Percentiles rank a stretch among this genome's conserved stretches.
Evolutionary conservation across 2,329 filamentous ascomycete genomes (phyloP).

Genomic region (Polychaeton citri): DNA sequence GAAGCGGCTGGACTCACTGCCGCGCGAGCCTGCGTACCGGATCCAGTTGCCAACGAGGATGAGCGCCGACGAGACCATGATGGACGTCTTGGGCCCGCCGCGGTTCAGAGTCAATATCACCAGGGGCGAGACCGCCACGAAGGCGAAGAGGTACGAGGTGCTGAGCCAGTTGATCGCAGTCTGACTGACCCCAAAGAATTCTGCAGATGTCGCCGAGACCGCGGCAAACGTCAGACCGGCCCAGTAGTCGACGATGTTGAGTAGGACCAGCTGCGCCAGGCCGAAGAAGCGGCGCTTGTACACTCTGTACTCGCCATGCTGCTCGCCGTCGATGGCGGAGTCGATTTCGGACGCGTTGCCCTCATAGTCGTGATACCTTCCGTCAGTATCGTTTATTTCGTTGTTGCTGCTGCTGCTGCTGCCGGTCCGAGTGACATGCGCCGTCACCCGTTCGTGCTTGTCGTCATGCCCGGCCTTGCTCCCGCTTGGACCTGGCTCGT

Average conservation of each 20-base stretch:
- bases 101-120: slow-evolving; percentile 66
- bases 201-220: slow-evolving; percentile 58
- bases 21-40: slow-evolving; percentile 22
- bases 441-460: too few relatives aligned
- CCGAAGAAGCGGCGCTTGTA: slow-evolving; percentile 90
- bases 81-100: slow-evolving; percentile 61
- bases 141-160: slow-evolving; percentile 76
- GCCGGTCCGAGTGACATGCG: too few relatives aligned
- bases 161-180: slow-evolving; percentile 84
- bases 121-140: slow-evolving; percentile 56
- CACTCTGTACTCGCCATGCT: slow-evolving; percentile 27
- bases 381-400: not conserved
- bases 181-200: slow-evolving; percentile 63
- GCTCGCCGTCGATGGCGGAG: not conserved
- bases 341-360: not conserved
- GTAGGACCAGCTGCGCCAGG: slow-evolving; percentile 63
- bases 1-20: slow-evolving; percentile 42
- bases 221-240: slow-evolving; percentile 93
- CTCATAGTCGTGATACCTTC: not conserved
- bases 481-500: too few relatives aligned
- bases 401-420: not conserved
- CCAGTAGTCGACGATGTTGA: slow-evolving; percentile 93
- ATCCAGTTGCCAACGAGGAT: slow-evolving; percentile 83
- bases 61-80: slow-evolving; percentile 59
- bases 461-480: too few relatives aligned